Evolutionary conservation across 805 yeast genomes (phyloP).

Genomic region (Ogataea methanolica): DNA sequence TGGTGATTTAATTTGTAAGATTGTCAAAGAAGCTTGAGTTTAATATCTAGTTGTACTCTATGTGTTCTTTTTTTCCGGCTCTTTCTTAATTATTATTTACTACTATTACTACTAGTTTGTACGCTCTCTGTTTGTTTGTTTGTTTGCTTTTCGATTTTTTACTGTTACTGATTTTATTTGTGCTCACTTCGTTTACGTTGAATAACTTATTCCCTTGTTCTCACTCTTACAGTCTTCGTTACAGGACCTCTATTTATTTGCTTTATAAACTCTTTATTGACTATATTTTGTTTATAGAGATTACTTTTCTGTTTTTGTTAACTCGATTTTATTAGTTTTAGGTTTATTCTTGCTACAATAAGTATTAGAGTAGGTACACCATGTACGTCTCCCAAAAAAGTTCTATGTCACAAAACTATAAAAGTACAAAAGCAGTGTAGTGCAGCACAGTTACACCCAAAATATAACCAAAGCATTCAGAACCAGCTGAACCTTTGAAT

Average conservation of each 20-base stretch:
- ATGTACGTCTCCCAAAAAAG: too few species aligned
- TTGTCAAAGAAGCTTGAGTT: slow-evolving; percentile 34
- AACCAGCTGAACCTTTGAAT: too few species aligned
- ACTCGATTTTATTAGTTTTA: too few species aligned
- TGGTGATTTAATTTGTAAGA: slow-evolving; percentile 72
- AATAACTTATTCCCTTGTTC: neutral
- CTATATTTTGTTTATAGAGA: neutral
- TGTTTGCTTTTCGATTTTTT: slow-evolving; percentile 1
- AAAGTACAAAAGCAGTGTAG: too few species aligned
- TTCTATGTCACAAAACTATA: too few species aligned
- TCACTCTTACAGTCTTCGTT: neutral
- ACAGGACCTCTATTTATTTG: neutral
- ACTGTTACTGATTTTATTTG: slow-evolving; percentile 1
- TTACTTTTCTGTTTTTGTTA: neutral
- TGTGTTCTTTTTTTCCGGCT: neutral
- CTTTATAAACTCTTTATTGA: neutral
- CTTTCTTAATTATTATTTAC: too few species aligned
- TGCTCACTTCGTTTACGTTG: neutral
- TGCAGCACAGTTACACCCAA: too few species aligned
- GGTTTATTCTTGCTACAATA: too few species aligned
- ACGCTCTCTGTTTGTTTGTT: neutral
- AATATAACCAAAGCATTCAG: too few species aligned
- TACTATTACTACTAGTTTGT: too few species aligned
- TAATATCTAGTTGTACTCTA: neutral
- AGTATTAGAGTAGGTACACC: too few species aligned